These are phyloP conservation scores for Platanus orientalis DNA, from an alignment of 164 flowering plant species.

Conservation along the genomic window DNA sequence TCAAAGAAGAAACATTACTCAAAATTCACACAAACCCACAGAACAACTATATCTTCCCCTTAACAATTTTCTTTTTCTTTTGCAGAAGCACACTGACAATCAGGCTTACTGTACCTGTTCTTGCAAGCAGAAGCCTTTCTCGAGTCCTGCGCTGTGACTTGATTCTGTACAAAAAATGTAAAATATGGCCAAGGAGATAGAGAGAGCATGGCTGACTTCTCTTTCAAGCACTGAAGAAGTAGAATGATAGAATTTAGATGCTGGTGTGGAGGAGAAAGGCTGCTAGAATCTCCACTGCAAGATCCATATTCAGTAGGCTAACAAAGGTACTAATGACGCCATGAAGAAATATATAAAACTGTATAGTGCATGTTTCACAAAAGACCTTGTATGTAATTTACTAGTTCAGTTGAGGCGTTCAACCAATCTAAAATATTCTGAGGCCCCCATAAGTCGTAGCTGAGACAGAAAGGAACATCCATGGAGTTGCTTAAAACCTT, in stretches of 20 bases:
- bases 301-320: background rate
- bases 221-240: background rate
- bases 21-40: background rate
- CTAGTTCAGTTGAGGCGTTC: background rate
- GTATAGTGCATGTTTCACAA: background rate
- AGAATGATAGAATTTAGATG: background rate
- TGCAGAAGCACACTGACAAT: conserved; percentile 38
- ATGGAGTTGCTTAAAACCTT: no score
- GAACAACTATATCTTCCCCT: background rate
- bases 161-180: background rate
- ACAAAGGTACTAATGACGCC: background rate
- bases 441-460: no score
- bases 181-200: background rate
- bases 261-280: conserved; percentile 1
- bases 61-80: conserved; percentile 4
- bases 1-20: background rate
- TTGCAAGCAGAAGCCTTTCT: background rate
- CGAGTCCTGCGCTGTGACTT: background rate
- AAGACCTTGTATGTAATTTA: background rate
- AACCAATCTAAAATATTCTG: background rate
- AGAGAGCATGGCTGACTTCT: background rate
- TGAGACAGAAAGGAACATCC: no score
- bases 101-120: background rate
- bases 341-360: background rate
- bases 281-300: background rate